These are phyloP conservation scores for Psidium guajava DNA, from an alignment of 345 rosid species.

Conservation along the genomic window DNA sequence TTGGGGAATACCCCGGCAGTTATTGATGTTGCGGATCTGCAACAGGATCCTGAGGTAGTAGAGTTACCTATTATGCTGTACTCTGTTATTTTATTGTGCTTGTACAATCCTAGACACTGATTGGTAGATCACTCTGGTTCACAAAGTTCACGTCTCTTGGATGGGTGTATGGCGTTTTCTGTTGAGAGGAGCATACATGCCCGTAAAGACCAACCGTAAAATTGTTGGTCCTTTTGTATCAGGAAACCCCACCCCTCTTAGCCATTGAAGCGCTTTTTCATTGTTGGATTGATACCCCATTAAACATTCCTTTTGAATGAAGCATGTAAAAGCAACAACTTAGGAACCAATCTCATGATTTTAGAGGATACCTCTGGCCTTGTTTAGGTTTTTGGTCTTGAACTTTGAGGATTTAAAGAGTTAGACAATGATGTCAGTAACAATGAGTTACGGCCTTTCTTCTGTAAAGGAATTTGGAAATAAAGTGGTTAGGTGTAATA, in stretches of 20 bases:
- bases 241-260: not conserved
- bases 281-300: not conserved
- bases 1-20: slow-evolving; percentile 60
- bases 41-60: slow-evolving; percentile 69
- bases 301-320: not conserved
- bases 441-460: not conserved
- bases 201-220: not conserved
- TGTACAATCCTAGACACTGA: not conserved
- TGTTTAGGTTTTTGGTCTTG: not conserved
- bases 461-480: not conserved
- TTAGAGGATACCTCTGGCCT: not conserved
- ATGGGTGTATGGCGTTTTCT: not conserved
- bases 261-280: not conserved
- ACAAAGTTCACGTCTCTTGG: not conserved
- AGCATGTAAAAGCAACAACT: not conserved
- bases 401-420: not conserved
- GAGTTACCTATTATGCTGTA: not conserved
- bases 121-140: not conserved
- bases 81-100: not conserved
- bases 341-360: not conserved
- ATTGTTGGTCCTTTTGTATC: not conserved
- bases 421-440: not conserved
- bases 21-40: slow-evolving; percentile 66
- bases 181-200: not conserved
- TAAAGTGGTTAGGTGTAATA: not conserved